A percentile compares a stretch with the other conserved stretches of the same genome.
Evolutionary conservation across 208 protist genomes (phyloP).

Genomic region (Naegleria lovaniensis): DNA sequence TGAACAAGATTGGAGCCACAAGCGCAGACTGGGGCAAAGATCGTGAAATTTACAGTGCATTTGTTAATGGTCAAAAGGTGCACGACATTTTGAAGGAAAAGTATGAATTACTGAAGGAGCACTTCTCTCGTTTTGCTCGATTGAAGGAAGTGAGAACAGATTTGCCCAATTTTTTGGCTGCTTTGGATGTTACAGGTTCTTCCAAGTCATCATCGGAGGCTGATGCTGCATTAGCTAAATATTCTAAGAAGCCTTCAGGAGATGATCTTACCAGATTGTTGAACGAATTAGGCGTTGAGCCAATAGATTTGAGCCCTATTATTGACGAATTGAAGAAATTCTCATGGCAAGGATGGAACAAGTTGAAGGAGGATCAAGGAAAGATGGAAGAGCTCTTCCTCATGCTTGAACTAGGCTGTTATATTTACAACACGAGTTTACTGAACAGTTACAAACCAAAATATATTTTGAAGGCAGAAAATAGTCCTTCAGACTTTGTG

Average conservation of each 20-base stretch:
- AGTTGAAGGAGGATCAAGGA: background rate
- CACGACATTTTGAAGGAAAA: conserved; percentile 4
- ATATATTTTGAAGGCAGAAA: background rate
- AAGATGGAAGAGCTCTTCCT: background rate
- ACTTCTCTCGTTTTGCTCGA: background rate
- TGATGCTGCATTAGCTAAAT: background rate
- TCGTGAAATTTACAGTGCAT: background rate
- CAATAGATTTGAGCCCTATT: background rate
- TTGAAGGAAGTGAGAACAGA: background rate
- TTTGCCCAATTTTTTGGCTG: background rate
- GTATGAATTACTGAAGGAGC: background rate
- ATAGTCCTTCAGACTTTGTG: background rate
- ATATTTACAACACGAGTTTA: background rate
- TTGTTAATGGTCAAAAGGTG: background rate
- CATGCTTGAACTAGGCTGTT: background rate
- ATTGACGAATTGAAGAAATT: background rate
- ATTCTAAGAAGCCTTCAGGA: background rate
- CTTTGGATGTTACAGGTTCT: background rate
- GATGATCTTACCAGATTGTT: background rate
- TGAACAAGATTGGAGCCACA: background rate
- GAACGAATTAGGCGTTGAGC: background rate
- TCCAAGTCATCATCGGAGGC: background rate
- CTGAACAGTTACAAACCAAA: background rate
- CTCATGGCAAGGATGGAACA: background rate
- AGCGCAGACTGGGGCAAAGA: conserved; percentile 11